phyloP scores from a whole-genome alignment of 2,329 filamentous ascomycete genomes.

The Juglanconis oblonga region DNA sequence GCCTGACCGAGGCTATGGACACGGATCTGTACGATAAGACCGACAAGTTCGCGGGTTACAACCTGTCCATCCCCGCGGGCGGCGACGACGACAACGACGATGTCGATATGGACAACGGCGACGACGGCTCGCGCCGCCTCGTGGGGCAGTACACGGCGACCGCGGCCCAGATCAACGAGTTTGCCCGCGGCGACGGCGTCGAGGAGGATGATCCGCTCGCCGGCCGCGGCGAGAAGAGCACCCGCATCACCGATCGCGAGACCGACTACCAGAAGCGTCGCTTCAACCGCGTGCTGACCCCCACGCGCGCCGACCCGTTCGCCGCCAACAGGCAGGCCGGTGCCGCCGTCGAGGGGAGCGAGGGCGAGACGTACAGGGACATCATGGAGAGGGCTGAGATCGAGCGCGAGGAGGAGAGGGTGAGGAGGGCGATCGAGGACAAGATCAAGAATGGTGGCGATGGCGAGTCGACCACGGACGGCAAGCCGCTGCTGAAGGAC shows the following conservation, averaged over 20 bases:
- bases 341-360: conserved; percentile 46
- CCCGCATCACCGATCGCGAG: conserved; percentile 87
- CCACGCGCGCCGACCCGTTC: conserved; percentile 82
- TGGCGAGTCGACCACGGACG: conserved; percentile 55
- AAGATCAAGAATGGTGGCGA: conserved; percentile 58
- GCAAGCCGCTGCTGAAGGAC: conserved; percentile 73
- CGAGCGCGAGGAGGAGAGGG: conserved; percentile 88
- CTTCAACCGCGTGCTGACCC: conserved; percentile 83
- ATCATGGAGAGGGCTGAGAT: conserved; percentile 88
- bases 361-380: conserved; percentile 81
- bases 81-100: conserved; percentile 75
- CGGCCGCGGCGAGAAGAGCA: conserved; percentile 79
- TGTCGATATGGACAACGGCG: conserved; percentile 72
- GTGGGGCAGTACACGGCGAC: conserved; percentile 96
- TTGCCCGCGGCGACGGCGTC: conserved; percentile 77
- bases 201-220: conserved; percentile 90
- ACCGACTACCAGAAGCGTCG: conserved; percentile 97
- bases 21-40: conserved; percentile 79
- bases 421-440: conserved; percentile 75
- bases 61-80: conserved; percentile 78
- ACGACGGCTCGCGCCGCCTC: conserved; percentile 70
- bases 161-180: conserved; percentile 88
- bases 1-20: conserved; percentile 85
- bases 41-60: conserved; percentile 87
- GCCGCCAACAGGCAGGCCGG: conserved; percentile 70